These are phyloP conservation scores for Colletotrichum truncatum DNA, from an alignment of 2,329 filamentous ascomycete species.

Conservation along the genomic window DNA sequence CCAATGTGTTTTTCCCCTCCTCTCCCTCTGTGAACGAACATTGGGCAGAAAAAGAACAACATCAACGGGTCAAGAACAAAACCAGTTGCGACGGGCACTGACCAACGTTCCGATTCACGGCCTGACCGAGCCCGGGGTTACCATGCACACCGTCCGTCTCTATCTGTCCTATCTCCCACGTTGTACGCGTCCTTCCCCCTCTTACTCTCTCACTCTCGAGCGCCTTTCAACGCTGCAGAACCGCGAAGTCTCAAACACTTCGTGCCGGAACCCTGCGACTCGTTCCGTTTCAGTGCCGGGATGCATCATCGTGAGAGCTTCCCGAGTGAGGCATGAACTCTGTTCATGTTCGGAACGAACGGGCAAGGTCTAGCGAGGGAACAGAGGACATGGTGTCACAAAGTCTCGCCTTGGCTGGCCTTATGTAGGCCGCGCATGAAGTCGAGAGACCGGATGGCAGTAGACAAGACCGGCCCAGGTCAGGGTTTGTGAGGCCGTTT, in stretches of 20 bases:
- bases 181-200: no score
- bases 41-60: conserved; percentile 2
- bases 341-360: conserved; percentile 27
- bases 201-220: no score
- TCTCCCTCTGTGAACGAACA: not conserved
- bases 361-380: conserved; percentile 16
- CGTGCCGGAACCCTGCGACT: conserved; percentile 42
- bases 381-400: conserved; percentile 15
- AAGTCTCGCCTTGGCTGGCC: conserved; percentile 4
- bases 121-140: conserved; percentile 20
- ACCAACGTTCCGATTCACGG: conserved; percentile 21
- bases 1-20: conserved; percentile 14
- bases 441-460: conserved; percentile 27
- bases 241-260: conserved; percentile 42
- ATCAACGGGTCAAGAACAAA: conserved; percentile 11
- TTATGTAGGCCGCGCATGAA: conserved; percentile 13
- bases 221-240: conserved; percentile 29
- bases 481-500: conserved; percentile 28
- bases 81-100: conserved; percentile 19
- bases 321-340: conserved; percentile 21
- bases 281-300: conserved; percentile 39
- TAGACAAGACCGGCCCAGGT: conserved; percentile 6
- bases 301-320: conserved; percentile 8
- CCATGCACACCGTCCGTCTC: not conserved
- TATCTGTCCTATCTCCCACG: not conserved